Evolutionary conservation across 208 protist genomes (phyloP), one percentile per base, ranked within the genome.

Genomic region (Phytomonas sp.): DNA sequence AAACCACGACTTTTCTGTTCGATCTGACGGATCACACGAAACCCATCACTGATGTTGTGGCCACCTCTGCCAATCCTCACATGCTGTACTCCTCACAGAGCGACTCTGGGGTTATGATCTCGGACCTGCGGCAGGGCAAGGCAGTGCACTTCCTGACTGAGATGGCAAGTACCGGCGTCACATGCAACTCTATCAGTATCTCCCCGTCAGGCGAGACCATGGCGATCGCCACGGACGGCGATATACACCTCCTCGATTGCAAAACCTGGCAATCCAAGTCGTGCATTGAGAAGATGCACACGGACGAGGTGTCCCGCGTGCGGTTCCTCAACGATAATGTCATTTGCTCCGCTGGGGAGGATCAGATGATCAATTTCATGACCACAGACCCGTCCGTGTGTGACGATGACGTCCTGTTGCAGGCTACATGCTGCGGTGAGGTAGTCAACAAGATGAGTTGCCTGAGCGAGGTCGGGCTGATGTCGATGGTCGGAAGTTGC

Each of bases 361-460:
- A 96, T 60, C 88, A 92, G 67, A 96, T 96, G 90, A 84, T 96
- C 40, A 93, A 93, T 75, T 89, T 93, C 65, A 75, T 92, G 37
- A 76, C 73, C 68, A 65, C 79, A 8, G 74, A 78, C 26, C 68
- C 74, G 15, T 36, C 11, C 29, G 83, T 84, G n/a, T 31, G 71
- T 17, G 90, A 96, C n/a, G 82, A 92, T 53, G 87, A 96, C 63
- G 79, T 91, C 4, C 70, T 96, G 3, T 75, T 92, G 28, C 82
- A 88, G 66, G 84, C 82, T 4, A 83, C 85, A 43, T 82, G 73
- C 81, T 87, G 78, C 60, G 90, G 85, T 5, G 90, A 93, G 73
- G 84, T 89, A 13, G 74, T 88, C 28, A 93, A 83, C 17, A 79
- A 85, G 62, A 93, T 96, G 84, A 81, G 68, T 34, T 83, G 79